These are phyloP conservation scores for Phytophthora constricta DNA, from an alignment of 352 stramenopile species.

Conservation along the genomic window DNA sequence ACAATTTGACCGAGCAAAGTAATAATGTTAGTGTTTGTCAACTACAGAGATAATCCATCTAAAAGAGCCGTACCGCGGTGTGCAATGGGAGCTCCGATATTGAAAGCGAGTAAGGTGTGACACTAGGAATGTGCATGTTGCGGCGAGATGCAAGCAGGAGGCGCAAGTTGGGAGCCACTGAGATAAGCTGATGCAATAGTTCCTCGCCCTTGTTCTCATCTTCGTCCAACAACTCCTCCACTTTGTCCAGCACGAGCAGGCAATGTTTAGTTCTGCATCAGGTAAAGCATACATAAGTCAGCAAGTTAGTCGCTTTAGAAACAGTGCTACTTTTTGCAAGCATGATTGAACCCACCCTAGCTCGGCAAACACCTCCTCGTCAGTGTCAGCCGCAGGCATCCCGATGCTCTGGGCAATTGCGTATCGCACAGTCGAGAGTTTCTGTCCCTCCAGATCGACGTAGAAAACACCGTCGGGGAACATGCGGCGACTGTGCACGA, in stretches of 20 bases:
- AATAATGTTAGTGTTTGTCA: too few species aligned
- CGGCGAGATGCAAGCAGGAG: constrained; percentile 75
- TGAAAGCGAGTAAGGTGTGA: constrained; percentile 80
- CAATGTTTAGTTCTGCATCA: constrained; percentile 61
- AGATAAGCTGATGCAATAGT: constrained; percentile 73
- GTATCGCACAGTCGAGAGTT: constrained; percentile 80
- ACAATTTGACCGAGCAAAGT: too few species aligned
- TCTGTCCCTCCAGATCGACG: constrained; percentile 83
- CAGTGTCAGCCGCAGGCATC: constrained; percentile 71
- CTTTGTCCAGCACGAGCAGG: constrained; percentile 82
- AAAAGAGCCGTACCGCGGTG: constrained; percentile 62
- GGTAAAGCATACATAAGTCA: constrained; percentile 7
- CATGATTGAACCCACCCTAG: constrained; percentile 43
- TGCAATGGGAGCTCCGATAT: constrained; percentile 74
- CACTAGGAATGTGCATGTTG: constrained; percentile 78
- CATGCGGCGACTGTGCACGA: constrained; percentile 78
- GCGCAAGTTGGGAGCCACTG: constrained; percentile 69
- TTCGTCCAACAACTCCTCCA: constrained; percentile 80
- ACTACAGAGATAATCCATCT: too few species aligned
- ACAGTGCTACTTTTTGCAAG: too few species aligned
- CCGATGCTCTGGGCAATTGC: constrained; percentile 83
- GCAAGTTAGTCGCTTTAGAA: not conserved
- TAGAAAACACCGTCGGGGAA: constrained; percentile 86
- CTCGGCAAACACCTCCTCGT: constrained; percentile 84
- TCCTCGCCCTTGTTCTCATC: constrained; percentile 78